These are phyloP conservation scores for Microdochium bolleyi DNA, from an alignment of 2,329 filamentous ascomycete genomes.

Conservation along the genomic window DNA sequence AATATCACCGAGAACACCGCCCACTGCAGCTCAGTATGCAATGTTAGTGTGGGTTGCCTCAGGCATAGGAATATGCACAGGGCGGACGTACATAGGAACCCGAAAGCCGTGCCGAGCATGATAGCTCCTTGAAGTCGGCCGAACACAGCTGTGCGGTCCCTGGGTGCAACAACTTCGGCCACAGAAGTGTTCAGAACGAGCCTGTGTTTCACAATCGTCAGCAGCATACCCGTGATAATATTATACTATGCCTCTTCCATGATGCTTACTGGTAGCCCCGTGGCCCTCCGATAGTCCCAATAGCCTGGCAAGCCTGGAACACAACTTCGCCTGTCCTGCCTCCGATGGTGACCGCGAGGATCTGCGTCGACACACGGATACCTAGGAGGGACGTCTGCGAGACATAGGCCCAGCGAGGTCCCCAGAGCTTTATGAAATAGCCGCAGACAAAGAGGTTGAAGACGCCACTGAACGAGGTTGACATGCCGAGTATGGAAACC, in stretches of 20 bases:
- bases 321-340: conserved; percentile 57
- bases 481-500: conserved; percentile 57
- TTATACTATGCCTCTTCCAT: no score
- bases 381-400: conserved; percentile 59
- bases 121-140: conserved; percentile 56
- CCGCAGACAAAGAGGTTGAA: conserved; percentile 61
- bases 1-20: conserved; percentile 55
- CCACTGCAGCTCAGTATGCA: conserved; percentile 27
- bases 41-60: not conserved
- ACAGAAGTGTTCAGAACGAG: conserved; percentile 62
- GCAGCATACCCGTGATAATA: no score
- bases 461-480: conserved; percentile 57
- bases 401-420: conserved; percentile 53
- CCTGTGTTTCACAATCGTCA: conserved; percentile 1
- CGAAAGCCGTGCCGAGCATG: conserved; percentile 58
- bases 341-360: conserved; percentile 55
- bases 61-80: not conserved
- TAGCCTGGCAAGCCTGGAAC: conserved; percentile 58
- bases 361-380: conserved; percentile 54
- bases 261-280: conserved; percentile 55
- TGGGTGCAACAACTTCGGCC: conserved; percentile 53
- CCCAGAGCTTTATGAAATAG: conserved; percentile 58
- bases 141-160: conserved; percentile 54
- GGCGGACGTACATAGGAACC: conserved; percentile 42
- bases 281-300: conserved; percentile 61